Evolutionary conservation across 164 flowering plant species (phyloP), one percentile per base, ranked within the genome.

Genomic region (Taxillus chinensis): DNA sequence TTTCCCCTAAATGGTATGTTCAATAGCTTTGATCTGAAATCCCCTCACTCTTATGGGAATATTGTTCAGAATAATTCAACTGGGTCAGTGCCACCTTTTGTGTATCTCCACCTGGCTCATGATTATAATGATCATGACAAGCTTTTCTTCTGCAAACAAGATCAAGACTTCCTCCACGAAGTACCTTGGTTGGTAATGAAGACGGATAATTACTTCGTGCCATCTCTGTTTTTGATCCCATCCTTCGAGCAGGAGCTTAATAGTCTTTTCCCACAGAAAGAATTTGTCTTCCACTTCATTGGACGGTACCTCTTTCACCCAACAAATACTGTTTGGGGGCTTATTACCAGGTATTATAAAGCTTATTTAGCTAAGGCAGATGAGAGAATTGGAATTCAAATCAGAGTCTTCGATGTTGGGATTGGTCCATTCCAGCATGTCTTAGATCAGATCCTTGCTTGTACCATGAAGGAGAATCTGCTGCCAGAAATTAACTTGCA

Each of bases 281-380:
- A 74, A 52, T 74, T 86, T 0, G 89, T 87, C 66, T 91, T 91
- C 69, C 95, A 91, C 74, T 74, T 74, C 77, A 63, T 87, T 72
- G 89, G 96, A 43, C 69, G 91, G 14, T 92, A 92, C 65, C 86
- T 92, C 13, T 81, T 92, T 70, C 86, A 89, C 60, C 92, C 98
- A 0, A 74, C 96, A 8, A 84, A 92, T 73, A 40, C 64, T 1
- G 92, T 84, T 0, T 92, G 98, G 98, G 92, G 95, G 43, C 79
- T 84, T 48, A 81, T 92, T 15, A 84, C 83, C 5, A 68, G 96
- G 71, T 92, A 77, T 68, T 80, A 92, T 71, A 62, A 84, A 54
- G 83, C 92, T 60, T 84, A 92, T 68, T 72, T 92, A 45, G 84
- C 87, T n/a, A 75, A 75, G 52, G 90, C 92, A 13, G 95, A 87